Evolutionary conservation across 106 monocot genomes (phyloP), one percentile per base, ranked within the genome.

Genomic region (Dioscorea alata): DNA sequence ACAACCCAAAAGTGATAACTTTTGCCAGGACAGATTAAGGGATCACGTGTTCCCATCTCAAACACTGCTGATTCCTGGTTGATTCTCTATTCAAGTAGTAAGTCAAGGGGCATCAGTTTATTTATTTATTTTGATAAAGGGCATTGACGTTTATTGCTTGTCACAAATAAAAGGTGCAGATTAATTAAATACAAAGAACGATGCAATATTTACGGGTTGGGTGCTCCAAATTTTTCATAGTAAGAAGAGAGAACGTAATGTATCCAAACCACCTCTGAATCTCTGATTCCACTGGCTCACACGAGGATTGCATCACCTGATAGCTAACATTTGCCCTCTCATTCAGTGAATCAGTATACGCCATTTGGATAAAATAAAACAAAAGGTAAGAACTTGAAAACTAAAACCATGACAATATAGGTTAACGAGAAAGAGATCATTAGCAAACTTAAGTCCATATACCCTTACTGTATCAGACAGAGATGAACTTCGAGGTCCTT

Each of bases 381-480:
- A 23, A 69, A 51, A 59, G 33, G 2, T 49, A 52, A 50, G 57
- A 33, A 42, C 6, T 12, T 31, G 16, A 5, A 50, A 25, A 22
- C 0, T 57, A 28, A 19, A 52, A 24, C 15, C 20, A 23, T 4
- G 57, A 22, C 19, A 56, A 15, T 50, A 6, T 8, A 65, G 42
- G 22, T 50, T 17, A 15, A 50, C 22, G 14, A 12, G 21, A 18
- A 57, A 33, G 7, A 59, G 60, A 24, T 22, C 6, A 24, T 20
- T 19, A 60, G 21, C 21, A 23, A 19, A 14, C 18, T 18, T 19
- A 51, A 54, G 19, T 16, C 15, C 13, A 42, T 3, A 2, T 8
- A 10, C 42, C 62, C 85, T 88, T 76, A 96, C 91, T 48, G 85
- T 56, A 58, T 85, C 90, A 67, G 83, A 78, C 82, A 79, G 61